A percentile compares a stretch with the other conserved stretches of the same genome.
These are phyloP conservation scores for Lasiosphaeria miniovina DNA, from an alignment of 495 filamentous ascomycete species.

Conservation along the genomic window DNA sequence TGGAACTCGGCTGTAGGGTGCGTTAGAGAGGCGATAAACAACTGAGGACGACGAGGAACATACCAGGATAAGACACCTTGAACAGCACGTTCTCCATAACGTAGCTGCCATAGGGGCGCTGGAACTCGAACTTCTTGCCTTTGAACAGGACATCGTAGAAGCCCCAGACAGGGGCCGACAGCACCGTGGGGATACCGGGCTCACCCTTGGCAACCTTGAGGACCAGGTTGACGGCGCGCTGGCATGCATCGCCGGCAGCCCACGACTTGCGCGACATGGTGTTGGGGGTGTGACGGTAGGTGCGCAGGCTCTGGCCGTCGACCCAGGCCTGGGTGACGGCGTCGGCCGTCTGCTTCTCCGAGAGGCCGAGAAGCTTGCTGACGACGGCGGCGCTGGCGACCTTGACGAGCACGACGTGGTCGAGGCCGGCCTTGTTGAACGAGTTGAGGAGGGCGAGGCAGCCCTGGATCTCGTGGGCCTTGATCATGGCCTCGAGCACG, in stretches of 20 bases:
- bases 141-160: constrained; percentile 99
- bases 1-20: constrained; percentile 80
- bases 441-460: constrained; percentile 95
- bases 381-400: constrained; percentile 93
- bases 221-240: constrained; percentile 90
- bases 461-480: constrained; percentile 98
- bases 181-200: constrained; percentile 83
- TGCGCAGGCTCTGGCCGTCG: constrained; percentile 92
- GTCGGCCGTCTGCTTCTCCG: constrained; percentile 86
- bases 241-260: constrained; percentile 97
- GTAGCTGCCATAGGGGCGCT: constrained; percentile 93
- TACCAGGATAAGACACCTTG: constrained; percentile 96
- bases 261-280: constrained; percentile 99
- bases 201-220: constrained; percentile 93
- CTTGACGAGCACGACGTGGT: constrained; percentile 98
- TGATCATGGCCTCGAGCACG: constrained; percentile 97
- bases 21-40: constrained; percentile 1
- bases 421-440: constrained; percentile 95
- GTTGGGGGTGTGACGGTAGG: constrained; percentile 95
- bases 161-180: constrained; percentile 92
- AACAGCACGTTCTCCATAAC: constrained; percentile 99
- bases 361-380: constrained; percentile 87
- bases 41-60: constrained; percentile 24
- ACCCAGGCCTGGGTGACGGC: constrained; percentile 96
- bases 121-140: constrained; percentile 92